Evolutionary conservation across 345 rosid genomes (phyloP), one percentile per base, ranked within the genome.

Genomic region (Salix purpurea): DNA sequence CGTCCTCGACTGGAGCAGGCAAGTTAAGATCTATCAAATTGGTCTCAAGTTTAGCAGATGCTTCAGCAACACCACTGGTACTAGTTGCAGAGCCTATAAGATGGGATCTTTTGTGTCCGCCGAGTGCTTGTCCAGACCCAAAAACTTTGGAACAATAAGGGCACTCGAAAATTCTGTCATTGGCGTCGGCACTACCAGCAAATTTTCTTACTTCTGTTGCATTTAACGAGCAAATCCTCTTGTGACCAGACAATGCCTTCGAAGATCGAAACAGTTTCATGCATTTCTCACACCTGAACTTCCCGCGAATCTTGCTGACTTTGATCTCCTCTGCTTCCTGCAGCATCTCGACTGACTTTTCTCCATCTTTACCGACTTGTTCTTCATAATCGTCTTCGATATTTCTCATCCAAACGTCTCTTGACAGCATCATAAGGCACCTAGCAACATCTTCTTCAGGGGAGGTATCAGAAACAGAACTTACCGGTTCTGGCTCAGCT

Each of bases 51-150:
- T 73, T 77, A 13, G 67, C 37, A 6, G 69, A 32, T 39, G 9
- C 72, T 65, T 64, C 75, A 15, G 28, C 70, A 18, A 23, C 72
- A 21, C 6, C 32, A 16, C 18, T 42, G 15, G 30, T 36, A 10
- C 37, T 12, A 0, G 52, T 14, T 18, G 83, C 50, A 69, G 77
- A 19, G 54, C 67, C 56, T 69, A 61, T 21, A 4, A 77, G 71
- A 70, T 83, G 86, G 2, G 83, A 77, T 61, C 81, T 74, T 67
- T 83, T 83, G 68, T 83, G 86, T 0, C 86, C 86, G 4, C 86
- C 86, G 1, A 83, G 76, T 15, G 86, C 86, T 62, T 83, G 86
- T 2, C 86, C 86, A 12, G 86, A 83, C 32, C 81, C 79, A 52
- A 83, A 83, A 16, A 83, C 81, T 61, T 62, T 77, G 24, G 24